Evolutionary conservation across 176 grass and related monocot species (phyloP).

Genomic region (Oryza punctata): DNA sequence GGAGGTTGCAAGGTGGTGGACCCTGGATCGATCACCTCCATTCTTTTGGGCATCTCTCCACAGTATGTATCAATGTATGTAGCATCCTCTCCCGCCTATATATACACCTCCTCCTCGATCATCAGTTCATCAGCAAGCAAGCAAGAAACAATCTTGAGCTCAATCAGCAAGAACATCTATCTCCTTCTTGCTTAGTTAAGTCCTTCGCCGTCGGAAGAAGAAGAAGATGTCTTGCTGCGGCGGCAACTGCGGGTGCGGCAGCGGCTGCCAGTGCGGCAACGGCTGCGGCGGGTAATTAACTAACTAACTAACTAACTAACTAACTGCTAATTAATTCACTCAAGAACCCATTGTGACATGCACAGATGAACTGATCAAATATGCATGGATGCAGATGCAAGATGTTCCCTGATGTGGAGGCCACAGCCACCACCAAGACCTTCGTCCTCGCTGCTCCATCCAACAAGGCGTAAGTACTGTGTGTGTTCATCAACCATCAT

Average conservation of each 20-base stretch:
- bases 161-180: too few relatives aligned
- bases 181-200: too few relatives aligned
- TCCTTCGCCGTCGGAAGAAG: neutral
- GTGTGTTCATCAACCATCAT: too few relatives aligned
- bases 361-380: too few relatives aligned
- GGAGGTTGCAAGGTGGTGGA: conserved; percentile 3
- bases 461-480: conserved; percentile 50
- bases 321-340: too few relatives aligned
- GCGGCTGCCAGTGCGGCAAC: conserved; percentile 65
- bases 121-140: conserved; percentile 40
- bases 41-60: conserved; percentile 30
- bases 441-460: conserved; percentile 42
- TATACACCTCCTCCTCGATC: conserved; percentile 26
- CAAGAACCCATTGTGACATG: too few relatives aligned
- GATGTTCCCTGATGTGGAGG: conserved; percentile 72
- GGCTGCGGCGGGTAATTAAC: conserved; percentile 61
- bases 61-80: neutral
- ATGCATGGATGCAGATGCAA: conserved; percentile 42
- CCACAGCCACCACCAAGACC: conserved; percentile 37
- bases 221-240: conserved; percentile 77
- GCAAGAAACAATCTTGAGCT: neutral
- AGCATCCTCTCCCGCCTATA: conserved; percentile 43
- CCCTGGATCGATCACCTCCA: conserved; percentile 36
- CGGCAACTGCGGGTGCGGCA: conserved; percentile 83
- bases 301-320: neutral